Evolutionary conservation across 331 rosid genomes (phyloP), one percentile per base, ranked within the genome.

Genomic region (Rosa hybrid): DNA sequence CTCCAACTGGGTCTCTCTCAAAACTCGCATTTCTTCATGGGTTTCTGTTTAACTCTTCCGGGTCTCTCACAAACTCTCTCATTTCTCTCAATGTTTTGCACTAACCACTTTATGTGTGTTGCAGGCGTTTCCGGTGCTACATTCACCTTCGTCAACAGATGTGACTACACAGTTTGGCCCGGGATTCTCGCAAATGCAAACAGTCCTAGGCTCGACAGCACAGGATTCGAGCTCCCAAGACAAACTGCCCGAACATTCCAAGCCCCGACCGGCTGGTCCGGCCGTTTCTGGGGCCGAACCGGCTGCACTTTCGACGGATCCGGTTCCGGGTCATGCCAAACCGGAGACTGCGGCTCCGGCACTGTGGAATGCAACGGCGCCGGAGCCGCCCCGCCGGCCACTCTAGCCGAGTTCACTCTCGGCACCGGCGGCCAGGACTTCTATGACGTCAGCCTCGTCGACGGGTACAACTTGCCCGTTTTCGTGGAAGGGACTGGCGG

Each of bases 181-280:
- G 98, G 98, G 3, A 88, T 95, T 82, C 96, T 95, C 9, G 90
- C 98, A 12, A 91, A 92, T 86, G 97, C 93, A 30, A 94, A 93
- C 62, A 95, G 85, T 72, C 89, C 97, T 12, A 39, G 77, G 0
- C 98, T 95, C 59, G 91, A 82, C 73, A 86, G 68, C 83, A 95
- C 98, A 17, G 98, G 98, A 18, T 95, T 95, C 75, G 91, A 92
- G 88, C 98, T 95, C 75, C 96, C 92, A 1, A 84, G 79, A 9
- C 90, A 85, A 42, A 76, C 97, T 44, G 85, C 94, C 0, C 91
- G 98, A 27, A 54, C 97, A 0, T 84, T 95, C 53, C 90, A 83
- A 70, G 96, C 98, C 0, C 96, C 98, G 7, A 89, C 98, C 3
- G 98, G 98, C 69, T 95, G 98, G 98, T 95, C 98, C 62, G 98